These are phyloP conservation scores for Platismatia glauca DNA, from an alignment of 495 filamentous ascomycete species.

Conservation along the genomic window DNA sequence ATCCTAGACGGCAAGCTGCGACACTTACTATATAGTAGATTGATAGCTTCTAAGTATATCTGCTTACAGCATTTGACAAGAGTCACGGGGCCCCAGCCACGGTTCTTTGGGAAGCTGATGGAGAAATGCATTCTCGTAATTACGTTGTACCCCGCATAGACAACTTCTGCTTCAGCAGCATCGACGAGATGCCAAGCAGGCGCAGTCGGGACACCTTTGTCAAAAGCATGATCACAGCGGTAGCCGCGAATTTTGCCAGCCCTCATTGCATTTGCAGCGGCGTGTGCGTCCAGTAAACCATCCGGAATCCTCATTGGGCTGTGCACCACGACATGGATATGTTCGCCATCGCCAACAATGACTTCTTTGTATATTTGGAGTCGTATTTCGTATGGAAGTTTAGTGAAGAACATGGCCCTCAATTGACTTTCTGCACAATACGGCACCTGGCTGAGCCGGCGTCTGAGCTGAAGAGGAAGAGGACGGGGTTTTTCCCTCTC, in stretches of 20 bases:
- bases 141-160: background rate
- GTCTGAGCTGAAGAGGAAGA: slow-evolving; percentile 14
- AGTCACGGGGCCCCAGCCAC: slow-evolving; percentile 10
- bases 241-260: slow-evolving; percentile 1
- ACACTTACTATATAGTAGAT: slow-evolving; percentile 18
- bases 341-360: slow-evolving; percentile 12
- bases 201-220: background rate
- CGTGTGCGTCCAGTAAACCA: background rate
- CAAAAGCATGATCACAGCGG: background rate
- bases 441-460: slow-evolving; percentile 8
- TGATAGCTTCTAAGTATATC: slow-evolving; percentile 16
- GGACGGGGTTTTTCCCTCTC: slow-evolving; percentile 19
- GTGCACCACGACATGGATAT: slow-evolving; percentile 11
- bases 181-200: background rate
- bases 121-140: background rate
- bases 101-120: slow-evolving; percentile 3
- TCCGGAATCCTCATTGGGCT: background rate
- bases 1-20: too few species aligned
- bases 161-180: background rate
- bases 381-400: slow-evolving; percentile 18
- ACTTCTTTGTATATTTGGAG: slow-evolving; percentile 19
- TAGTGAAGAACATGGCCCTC: slow-evolving; percentile 10
- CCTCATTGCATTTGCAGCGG: background rate
- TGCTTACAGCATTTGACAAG: slow-evolving; percentile 17
- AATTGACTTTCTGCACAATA: slow-evolving; percentile 3